Evolutionary conservation across 2,329 filamentous ascomycete genomes (phyloP), one percentile per base, ranked within the genome.

Genomic region (Monilinia polystroma): DNA sequence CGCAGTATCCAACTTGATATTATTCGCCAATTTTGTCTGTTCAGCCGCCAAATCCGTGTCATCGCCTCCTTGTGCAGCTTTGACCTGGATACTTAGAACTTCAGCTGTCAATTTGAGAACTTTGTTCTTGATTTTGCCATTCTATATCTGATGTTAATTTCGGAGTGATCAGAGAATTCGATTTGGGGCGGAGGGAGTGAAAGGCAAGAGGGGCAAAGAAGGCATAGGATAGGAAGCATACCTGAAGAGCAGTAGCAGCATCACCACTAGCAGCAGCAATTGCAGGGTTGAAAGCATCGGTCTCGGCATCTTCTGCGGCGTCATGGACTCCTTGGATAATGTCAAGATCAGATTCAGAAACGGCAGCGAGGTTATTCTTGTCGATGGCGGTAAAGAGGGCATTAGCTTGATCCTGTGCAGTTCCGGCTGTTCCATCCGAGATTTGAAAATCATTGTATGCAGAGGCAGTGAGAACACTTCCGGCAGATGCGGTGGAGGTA

Each of bases 121-220:
- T 78, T 86, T 86, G 80, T 85, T 86, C 81, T 84, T 84, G 68
- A 81, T 85, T 78, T 86, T 85, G 73, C 83, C 83, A 64, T 80
- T 78, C 80, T 82, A 14, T 65, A 49, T 1, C 35, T 23, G n/a
- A 11, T 49, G 32, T 58, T 41, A 51, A 43, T 49, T 35, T 11
- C 26, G 54, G 20, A 45, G 35, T 11, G 38, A 8, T 63, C 32
- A 5, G 52, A 3, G 20, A 51, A n/a, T 47, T 20, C 4, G 20
- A 8, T 1, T 47, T 8, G 51, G 43, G 20, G n/a, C 8, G 16
- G 49, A 47, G 18, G 16, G 43, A n/a, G 5, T n/a, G 7, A 12
- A 5, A 11, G 16, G 10, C 16, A 26, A 11, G 4, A 5, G 18
- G 29, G 8, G 32, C 4, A n/a, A 11, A 49, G 1, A 23, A 49